A percentile compares a stretch with the other conserved stretches of the same genome.
Conservation (phyloP, 2,329 filamentous ascomycete species). For the Aspergillus oerlinghausenensis region DNA sequence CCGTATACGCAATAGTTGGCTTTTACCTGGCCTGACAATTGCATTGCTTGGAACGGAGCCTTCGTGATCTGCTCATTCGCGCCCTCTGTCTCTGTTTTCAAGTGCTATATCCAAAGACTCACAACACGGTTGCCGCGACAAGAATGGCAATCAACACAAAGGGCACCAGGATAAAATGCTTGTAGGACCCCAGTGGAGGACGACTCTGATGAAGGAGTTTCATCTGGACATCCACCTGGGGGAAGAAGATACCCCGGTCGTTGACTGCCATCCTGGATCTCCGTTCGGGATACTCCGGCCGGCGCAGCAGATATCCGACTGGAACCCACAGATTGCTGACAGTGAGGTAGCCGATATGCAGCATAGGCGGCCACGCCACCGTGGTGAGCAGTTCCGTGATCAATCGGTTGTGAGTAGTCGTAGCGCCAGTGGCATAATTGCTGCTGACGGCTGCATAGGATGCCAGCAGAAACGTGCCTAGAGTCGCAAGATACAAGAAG, state of each 20-base stretch:
- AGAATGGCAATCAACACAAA: background rate
- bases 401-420: background rate
- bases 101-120: background rate
- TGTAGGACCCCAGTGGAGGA: background rate
- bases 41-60: too few relatives aligned
- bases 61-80: too few relatives aligned
- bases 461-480: constrained; percentile 1
- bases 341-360: constrained; percentile 16
- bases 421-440: background rate
- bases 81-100: too few relatives aligned
- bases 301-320: constrained; percentile 15
- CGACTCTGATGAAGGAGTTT: background rate
- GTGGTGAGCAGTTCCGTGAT: constrained; percentile 7
- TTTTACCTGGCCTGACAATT: too few relatives aligned
- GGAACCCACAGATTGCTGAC: constrained; percentile 18
- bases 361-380: constrained; percentile 20
- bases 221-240: background rate
- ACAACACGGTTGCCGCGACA: background rate
- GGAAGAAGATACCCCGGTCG: background rate
- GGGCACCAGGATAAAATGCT: background rate
- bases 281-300: constrained; percentile 11
- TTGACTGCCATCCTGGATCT: background rate
- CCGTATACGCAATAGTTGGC: too few relatives aligned
- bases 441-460: background rate
- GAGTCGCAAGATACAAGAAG: constrained; percentile 8